Base-by-base conservation (phyloP, 352 stramenopile genomes). In the Pythium dissimile region DNA sequence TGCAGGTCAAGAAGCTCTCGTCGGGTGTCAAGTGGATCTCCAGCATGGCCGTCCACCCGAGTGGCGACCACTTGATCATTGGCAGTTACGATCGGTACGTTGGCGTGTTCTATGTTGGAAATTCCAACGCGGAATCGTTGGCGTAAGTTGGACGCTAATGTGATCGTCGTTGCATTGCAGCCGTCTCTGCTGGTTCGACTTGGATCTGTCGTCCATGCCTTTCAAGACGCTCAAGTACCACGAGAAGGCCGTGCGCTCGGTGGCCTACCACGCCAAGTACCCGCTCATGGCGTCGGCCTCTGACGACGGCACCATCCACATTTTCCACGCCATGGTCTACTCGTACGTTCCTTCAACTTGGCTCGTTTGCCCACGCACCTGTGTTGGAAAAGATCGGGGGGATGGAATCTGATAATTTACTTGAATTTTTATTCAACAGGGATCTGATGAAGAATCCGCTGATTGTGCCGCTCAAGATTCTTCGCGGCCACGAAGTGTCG, bases 221-320 rank as follows among this genome's bases (percentile, higher is more conserved):
- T 99, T 97, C 87, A 99, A 99, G 77, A 99, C 96, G 35, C 83
- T 99, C 58, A 98, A 98, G 67, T 99, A 99, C 73, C 96, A 99
- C 75, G 92, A 98, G 66, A 97, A 98, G 66, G 97, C 96, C 8
- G 83, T 99, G 30, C 88, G 97, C 32, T 86, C 84, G 11, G 95
- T 98, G 12, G 80, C 84, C 27, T 99, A 95, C 69, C 95, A 98
- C 72, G 67, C 71, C 54, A 93, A 93, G 72, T 99, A 99, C 69
- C 98, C 98, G 39, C 88, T 99, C 30, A 99, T 99, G 94, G 97
- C 97, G 16, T 99, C 96, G 31, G 94, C 93, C 23, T 98, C 95
- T 20, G 98, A 99, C 64, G 97, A 99, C 70, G 98, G 97, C 56
- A 94, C 82, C 43, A 95, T 99, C 62, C 97, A 99, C 76, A 96